A percentile compares a stretch with the other conserved stretches of the same genome.
These are phyloP conservation scores for Malassezia sympodialis DNA, from an alignment of 1,284 basidiomycete species.

Conservation along the genomic window DNA sequence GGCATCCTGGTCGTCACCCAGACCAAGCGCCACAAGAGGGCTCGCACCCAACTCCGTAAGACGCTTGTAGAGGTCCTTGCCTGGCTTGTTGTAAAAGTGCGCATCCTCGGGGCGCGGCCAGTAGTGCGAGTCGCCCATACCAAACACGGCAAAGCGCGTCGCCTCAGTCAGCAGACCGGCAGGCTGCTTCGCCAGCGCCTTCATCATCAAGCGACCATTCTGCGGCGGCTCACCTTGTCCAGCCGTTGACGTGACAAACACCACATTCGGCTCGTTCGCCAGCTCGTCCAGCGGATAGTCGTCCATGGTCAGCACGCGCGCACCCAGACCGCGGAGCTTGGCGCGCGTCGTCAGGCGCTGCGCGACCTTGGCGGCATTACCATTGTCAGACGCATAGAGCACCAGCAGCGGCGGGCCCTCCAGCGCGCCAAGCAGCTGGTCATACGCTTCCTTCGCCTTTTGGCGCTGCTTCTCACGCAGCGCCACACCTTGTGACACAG, in stretches of 20 bases:
- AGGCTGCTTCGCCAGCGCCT: conserved; percentile 60
- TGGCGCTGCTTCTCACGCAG: conserved; percentile 73
- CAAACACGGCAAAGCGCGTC: conserved; percentile 62
- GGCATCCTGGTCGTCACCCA: conserved; percentile 95
- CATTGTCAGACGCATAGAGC: conserved; percentile 86
- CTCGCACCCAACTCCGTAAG: conserved; percentile 39
- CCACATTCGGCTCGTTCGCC: conserved; percentile 59
- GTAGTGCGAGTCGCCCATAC: conserved; percentile 95
- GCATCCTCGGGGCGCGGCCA: conserved; percentile 95
- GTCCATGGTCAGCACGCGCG: conserved; percentile 56
- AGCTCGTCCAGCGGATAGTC: conserved; percentile 62
- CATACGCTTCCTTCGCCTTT: conserved; percentile 76
- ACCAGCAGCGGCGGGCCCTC: conserved; percentile 82
- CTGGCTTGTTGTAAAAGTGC: conserved; percentile 94
- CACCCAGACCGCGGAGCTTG: conserved; percentile 72
- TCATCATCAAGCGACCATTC: conserved; percentile 84
- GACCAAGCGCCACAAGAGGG: conserved; percentile 52
- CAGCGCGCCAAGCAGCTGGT: conserved; percentile 69
- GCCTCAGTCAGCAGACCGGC: conserved; percentile 21
- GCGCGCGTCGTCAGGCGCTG: conserved; percentile 75
- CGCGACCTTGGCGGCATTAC: conserved; percentile 87
- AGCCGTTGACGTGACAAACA: conserved; percentile 87
- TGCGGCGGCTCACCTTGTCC: conserved; percentile 96
- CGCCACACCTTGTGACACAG: conserved; percentile 70
- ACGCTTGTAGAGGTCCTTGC: conserved; percentile 75